Base-by-base conservation (phyloP, 2,329 filamentous ascomycete species). In the Neofusicoccum kwambonambiense region DNA sequence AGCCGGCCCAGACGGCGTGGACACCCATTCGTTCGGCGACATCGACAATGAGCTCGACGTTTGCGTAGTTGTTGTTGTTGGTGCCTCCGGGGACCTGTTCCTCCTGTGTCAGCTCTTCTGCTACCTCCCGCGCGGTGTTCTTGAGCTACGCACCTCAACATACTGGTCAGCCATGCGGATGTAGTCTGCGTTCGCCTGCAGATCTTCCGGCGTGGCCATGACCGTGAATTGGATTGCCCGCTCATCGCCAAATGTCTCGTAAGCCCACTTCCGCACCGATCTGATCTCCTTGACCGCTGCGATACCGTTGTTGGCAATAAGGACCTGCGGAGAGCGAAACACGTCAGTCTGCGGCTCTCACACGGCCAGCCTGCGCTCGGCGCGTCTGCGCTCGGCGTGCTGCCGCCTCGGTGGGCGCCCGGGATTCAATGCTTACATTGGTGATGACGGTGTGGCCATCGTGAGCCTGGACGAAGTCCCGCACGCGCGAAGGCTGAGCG, bases 41-140 rank as follows among this genome's bases (percentile, higher is more conserved):
- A 83, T 99, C 95, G 70, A 99, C 95, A 79, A 99, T 99, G 77
- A 99, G 86, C 83, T 99, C 95, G 67, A 99, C 95, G 78, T 99
- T 99, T 82, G 95, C 95, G 81, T 99, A 99, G 82, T 99, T 99
- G 89, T 99, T 97, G 86, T 99, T 99, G 84, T 99, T 99, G 68
- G 95, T 99, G 76, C 95, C 95, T 75, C 95, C 95, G 39, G 95
- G 95, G 67, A 99, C 94, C 84, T 86, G 73, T 67, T 69, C 31
- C n/a, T 44, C 60, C 64, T 74, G 65, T 76, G 64, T 60, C 27
- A 52, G 45, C 17, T 22, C 34, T 39, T n/a, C 11, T 13, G 72
- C 70, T 54, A 51, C 34, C 51, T 44, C 49, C 31, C 35, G 62
- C n/a, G 11, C 65, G 35, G 35, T 34, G 47, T 27, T 35, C n/a